These are phyloP conservation scores for Selaginella moellendorffii DNA, from an alignment of 75 land plant genomes.

Conservation along the genomic window DNA sequence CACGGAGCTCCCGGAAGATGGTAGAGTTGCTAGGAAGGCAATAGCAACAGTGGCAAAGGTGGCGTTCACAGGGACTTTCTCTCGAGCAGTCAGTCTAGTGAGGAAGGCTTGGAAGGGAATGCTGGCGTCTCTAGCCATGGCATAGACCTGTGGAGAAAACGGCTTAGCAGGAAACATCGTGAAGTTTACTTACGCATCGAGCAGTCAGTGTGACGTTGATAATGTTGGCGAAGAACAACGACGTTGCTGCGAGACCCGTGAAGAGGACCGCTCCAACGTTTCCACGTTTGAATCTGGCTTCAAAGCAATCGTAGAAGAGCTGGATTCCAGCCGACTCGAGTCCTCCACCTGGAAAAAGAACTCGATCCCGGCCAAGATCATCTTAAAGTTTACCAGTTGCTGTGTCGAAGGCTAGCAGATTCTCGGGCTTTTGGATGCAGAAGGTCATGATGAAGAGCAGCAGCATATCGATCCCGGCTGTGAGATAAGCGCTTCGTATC, in stretches of 20 bases:
- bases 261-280: slow-evolving; percentile 1
- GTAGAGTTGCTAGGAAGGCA: slow-evolving; percentile 5
- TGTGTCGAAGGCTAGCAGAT: background rate
- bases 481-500: slow-evolving; percentile 8
- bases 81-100: background rate
- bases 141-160: slow-evolving; percentile 1
- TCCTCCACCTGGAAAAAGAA: slow-evolving; percentile 7
- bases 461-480: background rate
- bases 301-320: slow-evolving; percentile 3
- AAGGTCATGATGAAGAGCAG: slow-evolving; percentile 5
- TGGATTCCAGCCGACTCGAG: slow-evolving; percentile 4
- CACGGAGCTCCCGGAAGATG: slow-evolving; percentile 5
- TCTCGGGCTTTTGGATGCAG: slow-evolving; percentile 8
- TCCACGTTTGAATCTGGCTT: background rate
- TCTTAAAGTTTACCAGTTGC: slow-evolving; percentile 8
- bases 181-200: slow-evolving; percentile 7
- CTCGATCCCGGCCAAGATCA: too few relatives aligned
- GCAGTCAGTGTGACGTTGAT: slow-evolving; percentile 11
- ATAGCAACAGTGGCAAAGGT: background rate
- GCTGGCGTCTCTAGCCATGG: slow-evolving; percentile 4
- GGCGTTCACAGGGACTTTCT: slow-evolving; percentile 4
- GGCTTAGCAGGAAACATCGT: too few relatives aligned
- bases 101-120: background rate
- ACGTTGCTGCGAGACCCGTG: background rate
- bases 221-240: slow-evolving; percentile 8